A percentile compares a stretch with the other conserved stretches of the same genome.
Conservation (phyloP, 1,284 basidiomycete species). For the Sparassis latifolia region DNA sequence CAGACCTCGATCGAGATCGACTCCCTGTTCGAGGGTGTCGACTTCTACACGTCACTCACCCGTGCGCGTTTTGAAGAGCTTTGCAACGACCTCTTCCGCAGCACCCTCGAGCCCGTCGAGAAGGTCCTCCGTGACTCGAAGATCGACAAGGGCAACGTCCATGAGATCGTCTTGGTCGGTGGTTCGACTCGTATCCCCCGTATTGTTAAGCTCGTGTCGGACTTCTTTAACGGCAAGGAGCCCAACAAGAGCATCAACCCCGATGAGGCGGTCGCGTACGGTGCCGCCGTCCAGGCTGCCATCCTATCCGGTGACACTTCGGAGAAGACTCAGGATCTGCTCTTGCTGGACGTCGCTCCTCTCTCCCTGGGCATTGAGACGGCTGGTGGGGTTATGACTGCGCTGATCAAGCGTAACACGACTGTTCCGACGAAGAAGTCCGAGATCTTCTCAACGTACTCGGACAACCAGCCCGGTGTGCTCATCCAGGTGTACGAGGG, state of each 20-base stretch:
- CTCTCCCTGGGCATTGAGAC: constrained; percentile 98
- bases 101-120: constrained; percentile 96
- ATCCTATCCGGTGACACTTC: constrained; percentile 98
- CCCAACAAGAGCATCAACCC: constrained; percentile 98
- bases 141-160: constrained; percentile 92
- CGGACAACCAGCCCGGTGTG: constrained; percentile 99
- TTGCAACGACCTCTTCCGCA: constrained; percentile 95
- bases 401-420: constrained; percentile 97
- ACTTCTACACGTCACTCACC: constrained; percentile 98
- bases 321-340: constrained; percentile 95
- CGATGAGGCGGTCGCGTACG: constrained; percentile 98
- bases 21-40: constrained; percentile 97
- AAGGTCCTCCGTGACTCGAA: constrained; percentile 98
- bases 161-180: constrained; percentile 97
- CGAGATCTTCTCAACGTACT: constrained; percentile 98
- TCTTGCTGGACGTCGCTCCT: constrained; percentile 95
- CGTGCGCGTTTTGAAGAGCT: constrained; percentile 99
- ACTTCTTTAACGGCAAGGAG: constrained; percentile 98
- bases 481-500: constrained; percentile 99
- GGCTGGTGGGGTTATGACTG: constrained; percentile 97
- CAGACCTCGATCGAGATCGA: constrained; percentile 99
- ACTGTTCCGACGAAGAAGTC: constrained; percentile 99
- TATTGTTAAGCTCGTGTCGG: constrained; percentile 95
- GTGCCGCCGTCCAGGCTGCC: constrained; percentile 98
- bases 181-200: constrained; percentile 98